A percentile compares a stretch with the other conserved stretches of the same genome.
These are phyloP conservation scores for Pleurotus giganteus DNA, from an alignment of 768 basidiomycete species.

Conservation along the genomic window DNA sequence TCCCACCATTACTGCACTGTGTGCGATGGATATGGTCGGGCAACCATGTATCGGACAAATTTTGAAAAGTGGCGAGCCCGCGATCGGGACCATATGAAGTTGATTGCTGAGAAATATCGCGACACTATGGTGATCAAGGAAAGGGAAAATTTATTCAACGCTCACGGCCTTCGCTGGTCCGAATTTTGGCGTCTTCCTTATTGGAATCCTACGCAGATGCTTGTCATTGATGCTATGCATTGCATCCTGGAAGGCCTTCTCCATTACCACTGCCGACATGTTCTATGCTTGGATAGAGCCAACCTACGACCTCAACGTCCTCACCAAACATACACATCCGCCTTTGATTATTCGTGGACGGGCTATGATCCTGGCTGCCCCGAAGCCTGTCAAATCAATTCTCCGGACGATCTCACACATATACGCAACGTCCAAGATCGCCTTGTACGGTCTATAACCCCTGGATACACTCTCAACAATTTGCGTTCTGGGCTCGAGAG, in stretches of 20 bases:
- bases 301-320: too few species aligned
- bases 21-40: conserved; percentile 20
- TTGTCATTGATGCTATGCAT: conserved; percentile 37
- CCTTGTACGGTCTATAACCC: too few species aligned
- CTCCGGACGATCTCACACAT: too few species aligned
- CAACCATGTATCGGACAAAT: conserved; percentile 14
- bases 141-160: conserved; percentile 16
- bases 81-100: conserved; percentile 12
- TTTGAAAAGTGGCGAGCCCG: conserved; percentile 14
- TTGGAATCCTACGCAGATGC: conserved; percentile 30
- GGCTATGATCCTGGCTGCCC: too few species aligned
- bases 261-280: too few species aligned
- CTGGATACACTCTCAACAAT: too few species aligned
- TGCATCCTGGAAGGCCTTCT: conserved; percentile 25
- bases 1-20: conserved; percentile 26
- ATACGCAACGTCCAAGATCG: too few species aligned
- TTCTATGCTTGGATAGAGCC: too few species aligned
- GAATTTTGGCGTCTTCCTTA: conserved; percentile 30
- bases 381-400: too few species aligned
- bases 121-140: conserved; percentile 15
- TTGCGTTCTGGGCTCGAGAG: too few species aligned
- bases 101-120: conserved; percentile 18
- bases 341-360: too few species aligned
- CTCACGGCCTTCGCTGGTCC: conserved; percentile 24
- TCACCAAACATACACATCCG: too few species aligned